phyloP scores from a whole-genome alignment of 2,329 filamentous ascomycete species.

The Colletotrichum brevisporum region DNA sequence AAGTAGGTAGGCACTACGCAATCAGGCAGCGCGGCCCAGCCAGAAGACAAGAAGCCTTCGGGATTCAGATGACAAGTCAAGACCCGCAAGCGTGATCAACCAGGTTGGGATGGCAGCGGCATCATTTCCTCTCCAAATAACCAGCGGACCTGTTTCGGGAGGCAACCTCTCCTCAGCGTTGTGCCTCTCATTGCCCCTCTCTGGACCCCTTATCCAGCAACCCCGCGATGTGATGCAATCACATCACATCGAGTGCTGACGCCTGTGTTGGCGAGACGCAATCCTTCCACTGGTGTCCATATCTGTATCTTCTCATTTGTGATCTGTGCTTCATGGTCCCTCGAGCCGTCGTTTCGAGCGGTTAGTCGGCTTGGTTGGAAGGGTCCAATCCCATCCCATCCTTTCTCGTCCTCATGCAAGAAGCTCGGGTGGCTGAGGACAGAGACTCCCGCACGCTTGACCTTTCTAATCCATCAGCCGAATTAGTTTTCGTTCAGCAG shows the following conservation, averaged over 20 bases:
- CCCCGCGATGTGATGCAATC: slow-evolving; percentile 4
- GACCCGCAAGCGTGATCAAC: background rate
- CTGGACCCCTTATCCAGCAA: slow-evolving; percentile 3
- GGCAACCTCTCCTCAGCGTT: background rate
- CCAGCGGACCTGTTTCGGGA: background rate
- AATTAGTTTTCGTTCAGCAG: background rate
- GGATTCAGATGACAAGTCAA: background rate
- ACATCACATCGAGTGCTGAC: slow-evolving; percentile 3
- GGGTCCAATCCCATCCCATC: background rate
- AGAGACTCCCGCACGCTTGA: background rate
- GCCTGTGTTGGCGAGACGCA: slow-evolving; percentile 4
- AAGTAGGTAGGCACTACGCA: background rate
- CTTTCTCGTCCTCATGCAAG: slow-evolving; percentile 1
- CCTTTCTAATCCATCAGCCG: background rate
- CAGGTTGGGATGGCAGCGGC: background rate
- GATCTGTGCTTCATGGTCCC: background rate
- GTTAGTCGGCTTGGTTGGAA: slow-evolving; percentile 4
- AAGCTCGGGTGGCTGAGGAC: background rate
- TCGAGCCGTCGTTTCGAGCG: slow-evolving; percentile 2
- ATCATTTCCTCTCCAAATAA: background rate
- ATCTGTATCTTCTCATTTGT: slow-evolving; percentile 7
- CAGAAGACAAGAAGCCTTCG: background rate
- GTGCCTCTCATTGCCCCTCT: background rate
- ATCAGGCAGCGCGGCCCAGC: background rate
- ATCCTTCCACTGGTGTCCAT: background rate